Evolutionary conservation across 306 rosid genomes (phyloP), one percentile per base, ranked within the genome.

Genomic region (Psophocarpus tetragonolobus): DNA sequence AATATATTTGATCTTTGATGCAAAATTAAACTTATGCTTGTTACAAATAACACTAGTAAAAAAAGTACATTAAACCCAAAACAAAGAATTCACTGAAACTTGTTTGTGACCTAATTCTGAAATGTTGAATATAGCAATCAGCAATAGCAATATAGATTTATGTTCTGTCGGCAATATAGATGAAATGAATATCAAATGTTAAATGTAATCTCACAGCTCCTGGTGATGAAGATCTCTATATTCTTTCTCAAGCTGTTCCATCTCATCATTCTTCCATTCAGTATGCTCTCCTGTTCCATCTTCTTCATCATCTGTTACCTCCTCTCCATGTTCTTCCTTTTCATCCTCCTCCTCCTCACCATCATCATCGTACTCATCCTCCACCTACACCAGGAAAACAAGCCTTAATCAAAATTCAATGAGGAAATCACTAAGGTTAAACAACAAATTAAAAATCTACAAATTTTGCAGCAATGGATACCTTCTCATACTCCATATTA

Each of bases 241-340:
- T 81, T 92, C 92, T 80, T 92, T 87, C 87, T 92, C 95, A 42
- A 92, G 96, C 30, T 89, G 87, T 71, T 88, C 95, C 92, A 94
- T 78, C 79, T 90, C 97, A n/a, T 87, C 92, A 76, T 83, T 27
- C 11, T 50, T 61, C 86, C 71, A 68, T 38, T 61, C 80, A 73
- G 41, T 80, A 42, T 23, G 60, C n/a, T 82, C 87, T 32, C 8
- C 75, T 36, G 24, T 78, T 26, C 35, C 84, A 26, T 77, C 86
- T 24, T 70, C 90, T 23, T 41, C 90, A 7, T 82, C 91, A 8
- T 77, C 85, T 0, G 74, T 86, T 68, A 58, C 91, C 1, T 12
- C 78, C 4, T 50, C 82, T 4, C 56, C 90, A 6, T 75, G 76
- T 4, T 84, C 84, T 1, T 53, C 90, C 71, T 35, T 47, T 0